Evolutionary conservation across 371 early-diverging fungal genomes (phyloP).

Genomic region (Massospora cicadina): DNA sequence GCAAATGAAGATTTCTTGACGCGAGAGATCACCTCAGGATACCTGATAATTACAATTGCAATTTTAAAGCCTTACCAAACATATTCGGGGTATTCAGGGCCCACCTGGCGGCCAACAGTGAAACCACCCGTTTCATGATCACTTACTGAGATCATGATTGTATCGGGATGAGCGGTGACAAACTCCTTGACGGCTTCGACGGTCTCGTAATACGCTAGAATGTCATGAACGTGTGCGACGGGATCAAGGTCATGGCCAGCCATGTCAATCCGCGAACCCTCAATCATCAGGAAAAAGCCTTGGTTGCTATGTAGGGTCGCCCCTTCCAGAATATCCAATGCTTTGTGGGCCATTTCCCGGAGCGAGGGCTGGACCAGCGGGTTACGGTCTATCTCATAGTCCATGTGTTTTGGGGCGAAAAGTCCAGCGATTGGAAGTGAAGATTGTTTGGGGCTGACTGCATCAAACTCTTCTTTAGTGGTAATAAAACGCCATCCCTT

Average conservation of each 20-base stretch:
- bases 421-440: slow-evolving; percentile 57
- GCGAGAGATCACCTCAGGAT: slow-evolving; percentile 44
- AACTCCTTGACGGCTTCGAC: slow-evolving; percentile 48
- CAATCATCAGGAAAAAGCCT: slow-evolving; percentile 91
- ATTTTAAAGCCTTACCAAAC: slow-evolving; percentile 35
- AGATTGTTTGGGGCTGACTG: slow-evolving; percentile 14
- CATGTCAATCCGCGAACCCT: slow-evolving; percentile 82
- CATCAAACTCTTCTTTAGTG: slow-evolving; percentile 36
- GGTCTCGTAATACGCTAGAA: slow-evolving; percentile 70
- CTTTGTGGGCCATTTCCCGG: slow-evolving; percentile 63
- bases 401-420: slow-evolving; percentile 66
- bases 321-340: slow-evolving; percentile 38
- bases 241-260: slow-evolving; percentile 78
- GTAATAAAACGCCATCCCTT: slow-evolving; percentile 38
- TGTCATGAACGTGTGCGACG: slow-evolving; percentile 75
- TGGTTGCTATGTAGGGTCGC: slow-evolving; percentile 22
- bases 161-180: slow-evolving; percentile 53
- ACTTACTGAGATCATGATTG: slow-evolving; percentile 68
- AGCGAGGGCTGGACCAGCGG: slow-evolving; percentile 50
- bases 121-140: slow-evolving; percentile 96
- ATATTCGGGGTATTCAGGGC: slow-evolving; percentile 54
- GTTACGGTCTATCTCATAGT: slow-evolving; percentile 73
- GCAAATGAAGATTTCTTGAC: slow-evolving; percentile 45
- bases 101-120: slow-evolving; percentile 49
- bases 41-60: slow-evolving; percentile 15